Base-by-base conservation (phyloP, 1,284 basidiomycete genomes). In the Irpex sp. region DNA sequence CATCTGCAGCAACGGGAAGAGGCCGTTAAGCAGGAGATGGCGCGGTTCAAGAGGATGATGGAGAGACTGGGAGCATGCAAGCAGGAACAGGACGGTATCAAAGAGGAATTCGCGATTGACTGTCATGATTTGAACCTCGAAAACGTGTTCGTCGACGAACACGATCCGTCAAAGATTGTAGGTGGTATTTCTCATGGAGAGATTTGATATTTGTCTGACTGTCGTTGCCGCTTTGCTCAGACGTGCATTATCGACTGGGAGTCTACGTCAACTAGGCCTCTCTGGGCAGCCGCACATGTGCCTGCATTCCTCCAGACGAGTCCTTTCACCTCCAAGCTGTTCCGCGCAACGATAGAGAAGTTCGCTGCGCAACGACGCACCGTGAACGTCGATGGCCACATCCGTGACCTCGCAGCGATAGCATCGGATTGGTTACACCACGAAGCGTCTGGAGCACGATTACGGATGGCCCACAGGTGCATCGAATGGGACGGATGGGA, bases 401-500 rank as follows among this genome's bases (percentile, higher is more conserved):
- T 64, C 13, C 63, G 65, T 38, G 70, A 74, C 52, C 63, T 78
- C 17, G 77, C 79, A 4, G 70, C 78, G 4, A 77, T 86, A n/a
- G 85, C 85, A 38, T 75, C 76, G 17, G 85, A 90, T 70, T 93
- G 91, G 91, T 77, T 91, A 2, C 82, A 86, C 67, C 84, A 86
- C 68, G 91, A 93, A 72, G 76, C 81, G 3, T 71, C 81, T 15
- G 89, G 91, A 4, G 80, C 82, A 59, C 82, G 85, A 3, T 76
- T 91, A 57, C 83, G 91, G 51, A 82, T 88, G 74, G 89, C 88
- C 2, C 91, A 93, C 74, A 84, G 89, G 17, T 90, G 85, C 68
- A 83, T 82, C 44, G 91, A 93, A 71, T 93, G 91, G 91, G 91
- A 93, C 70, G 91, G 91, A 1, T 93, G 91, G 91, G 91, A 93